phyloP scores from a whole-genome alignment of 257 asterid genomes.

The Solanum etuberosum region DNA sequence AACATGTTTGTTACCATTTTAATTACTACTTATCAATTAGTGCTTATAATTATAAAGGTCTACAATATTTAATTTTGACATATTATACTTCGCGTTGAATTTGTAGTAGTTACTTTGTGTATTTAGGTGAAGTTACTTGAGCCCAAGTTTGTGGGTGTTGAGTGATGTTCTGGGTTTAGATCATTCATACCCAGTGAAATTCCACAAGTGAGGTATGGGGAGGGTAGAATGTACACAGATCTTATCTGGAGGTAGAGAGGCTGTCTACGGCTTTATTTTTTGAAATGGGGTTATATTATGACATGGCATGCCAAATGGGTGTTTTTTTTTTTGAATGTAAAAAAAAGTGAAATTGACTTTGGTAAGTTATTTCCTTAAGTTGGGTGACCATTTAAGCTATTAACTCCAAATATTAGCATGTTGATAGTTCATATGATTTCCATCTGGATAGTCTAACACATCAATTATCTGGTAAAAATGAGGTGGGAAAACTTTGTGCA shows the following conservation, averaged over 20 bases:
- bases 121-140: background rate
- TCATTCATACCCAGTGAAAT: background rate
- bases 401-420: background rate
- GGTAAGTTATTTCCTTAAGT: background rate
- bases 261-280: background rate
- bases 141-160: background rate
- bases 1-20: background rate
- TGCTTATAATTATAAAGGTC: background rate
- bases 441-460: background rate
- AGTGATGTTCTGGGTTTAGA: background rate
- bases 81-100: background rate
- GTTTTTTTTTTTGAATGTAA: background rate
- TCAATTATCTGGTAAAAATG: background rate
- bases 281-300: background rate
- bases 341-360: background rate
- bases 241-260: background rate
- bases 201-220: background rate
- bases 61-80: background rate
- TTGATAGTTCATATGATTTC: background rate
- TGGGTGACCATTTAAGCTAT: background rate
- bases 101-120: background rate
- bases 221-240: background rate
- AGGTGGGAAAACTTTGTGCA: background rate
- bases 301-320: background rate
- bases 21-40: background rate